Evolutionary conservation across 257 asterid genomes (phyloP).

Genomic region (Paraleonurus japonicus): DNA sequence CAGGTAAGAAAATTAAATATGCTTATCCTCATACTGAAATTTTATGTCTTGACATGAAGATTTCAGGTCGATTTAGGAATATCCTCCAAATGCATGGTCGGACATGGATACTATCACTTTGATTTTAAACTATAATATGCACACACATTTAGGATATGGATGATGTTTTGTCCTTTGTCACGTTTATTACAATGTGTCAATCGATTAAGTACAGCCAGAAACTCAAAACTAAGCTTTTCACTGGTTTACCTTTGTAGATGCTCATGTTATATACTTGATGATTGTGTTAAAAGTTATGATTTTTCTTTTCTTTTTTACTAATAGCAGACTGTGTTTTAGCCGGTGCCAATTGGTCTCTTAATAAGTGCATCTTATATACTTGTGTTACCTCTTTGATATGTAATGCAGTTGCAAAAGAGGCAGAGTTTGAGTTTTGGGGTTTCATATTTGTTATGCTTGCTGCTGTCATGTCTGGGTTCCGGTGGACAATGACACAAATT

Average conservation of each 20-base stretch:
- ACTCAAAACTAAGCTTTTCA: neutral
- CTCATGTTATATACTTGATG: conserved; percentile 9
- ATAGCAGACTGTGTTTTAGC: neutral
- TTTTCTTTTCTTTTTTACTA: conserved; percentile 2
- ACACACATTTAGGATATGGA: neutral
- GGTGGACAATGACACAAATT: conserved; percentile 99
- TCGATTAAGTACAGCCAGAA: neutral
- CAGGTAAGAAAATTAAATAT: conserved; percentile 51
- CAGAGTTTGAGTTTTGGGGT: conserved; percentile 97
- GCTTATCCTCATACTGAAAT: neutral
- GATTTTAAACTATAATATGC: neutral
- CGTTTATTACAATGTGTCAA: neutral
- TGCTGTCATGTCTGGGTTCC: conserved; percentile 98
- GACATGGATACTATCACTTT: conserved; percentile 10
- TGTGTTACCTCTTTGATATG: conserved; percentile 23
- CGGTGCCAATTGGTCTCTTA: neutral
- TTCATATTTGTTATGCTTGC: conserved; percentile 94
- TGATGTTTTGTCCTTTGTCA: neutral
- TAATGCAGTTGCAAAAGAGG: conserved; percentile 88
- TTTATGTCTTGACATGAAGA: conserved; percentile 17
- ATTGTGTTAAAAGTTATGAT: neutral
- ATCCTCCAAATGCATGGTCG: neutral
- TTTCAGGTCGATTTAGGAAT: neutral
- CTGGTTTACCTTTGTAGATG: conserved; percentile 4
- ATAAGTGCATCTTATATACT: neutral